Evolutionary conservation across 2,329 filamentous ascomycete genomes (phyloP).

Genomic region (Elsinoe batatas): DNA sequence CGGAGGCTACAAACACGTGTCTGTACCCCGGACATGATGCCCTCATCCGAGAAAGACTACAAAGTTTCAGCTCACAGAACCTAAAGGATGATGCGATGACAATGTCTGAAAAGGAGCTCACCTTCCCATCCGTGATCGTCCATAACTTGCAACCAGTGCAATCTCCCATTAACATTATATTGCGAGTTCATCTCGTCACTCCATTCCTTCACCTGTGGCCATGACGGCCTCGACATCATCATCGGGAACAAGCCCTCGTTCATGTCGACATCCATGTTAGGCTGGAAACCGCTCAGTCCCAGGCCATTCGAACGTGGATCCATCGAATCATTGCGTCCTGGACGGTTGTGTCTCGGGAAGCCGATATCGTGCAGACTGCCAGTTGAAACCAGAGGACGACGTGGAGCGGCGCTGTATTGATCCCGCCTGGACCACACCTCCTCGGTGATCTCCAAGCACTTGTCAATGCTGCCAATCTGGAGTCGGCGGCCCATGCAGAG

Average conservation of each 20-base stretch:
- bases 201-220: slow-evolving; percentile 14
- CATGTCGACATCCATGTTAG: slow-evolving; percentile 7
- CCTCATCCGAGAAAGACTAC: slow-evolving; percentile 32
- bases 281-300: neutral
- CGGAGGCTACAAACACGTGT: neutral
- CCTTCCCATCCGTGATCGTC: slow-evolving; percentile 64
- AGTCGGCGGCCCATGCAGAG: slow-evolving; percentile 49
- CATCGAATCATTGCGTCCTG: slow-evolving; percentile 1
- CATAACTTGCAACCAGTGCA: slow-evolving; percentile 66
- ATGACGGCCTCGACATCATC: slow-evolving; percentile 9
- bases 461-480: slow-evolving; percentile 58
- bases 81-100: neutral
- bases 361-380: slow-evolving; percentile 16
- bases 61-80: slow-evolving; percentile 11
- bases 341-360: neutral
- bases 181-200: slow-evolving; percentile 44
- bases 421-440: slow-evolving; percentile 60
- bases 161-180: slow-evolving; percentile 53
- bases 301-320: slow-evolving; percentile 2
- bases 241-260: slow-evolving; percentile 2
- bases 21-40: neutral
- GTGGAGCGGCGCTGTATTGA: slow-evolving; percentile 28
- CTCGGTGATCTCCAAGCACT: slow-evolving; percentile 53
- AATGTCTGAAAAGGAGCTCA: slow-evolving; percentile 32
- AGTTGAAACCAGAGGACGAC: slow-evolving; percentile 29